phyloP scores from a whole-genome alignment of 169 alveolate genomes.

The Plasmodium relictum region DNA sequence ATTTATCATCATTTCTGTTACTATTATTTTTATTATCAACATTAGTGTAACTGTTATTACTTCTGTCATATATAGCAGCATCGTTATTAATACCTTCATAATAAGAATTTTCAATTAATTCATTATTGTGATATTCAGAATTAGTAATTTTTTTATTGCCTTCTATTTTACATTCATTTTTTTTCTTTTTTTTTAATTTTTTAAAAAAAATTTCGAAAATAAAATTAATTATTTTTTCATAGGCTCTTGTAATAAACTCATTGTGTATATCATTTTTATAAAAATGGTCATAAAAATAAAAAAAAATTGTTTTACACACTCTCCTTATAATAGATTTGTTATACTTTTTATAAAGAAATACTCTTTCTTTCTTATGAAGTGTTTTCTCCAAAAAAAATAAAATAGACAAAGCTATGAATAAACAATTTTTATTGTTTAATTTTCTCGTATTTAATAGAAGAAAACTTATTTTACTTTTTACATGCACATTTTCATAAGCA shows the following conservation, averaged over 20 bases:
- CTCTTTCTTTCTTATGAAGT: slow-evolving; percentile 17
- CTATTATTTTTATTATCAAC: not conserved
- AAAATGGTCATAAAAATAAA: slow-evolving; percentile 70
- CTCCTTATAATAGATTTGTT: slow-evolving; percentile 19
- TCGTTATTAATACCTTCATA: not conserved
- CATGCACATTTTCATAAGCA: slow-evolving; percentile 27
- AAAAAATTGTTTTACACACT: slow-evolving; percentile 40
- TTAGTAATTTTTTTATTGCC: not conserved
- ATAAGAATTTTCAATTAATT: not conserved
- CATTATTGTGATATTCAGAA: not conserved
- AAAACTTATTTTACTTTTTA: slow-evolving; percentile 42
- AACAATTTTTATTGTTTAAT: slow-evolving; percentile 44
- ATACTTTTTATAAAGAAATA: slow-evolving; percentile 18
- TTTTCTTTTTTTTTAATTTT: not conserved
- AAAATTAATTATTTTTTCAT: slow-evolving; percentile 29
- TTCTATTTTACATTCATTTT: not conserved
- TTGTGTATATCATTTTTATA: slow-evolving; percentile 39
- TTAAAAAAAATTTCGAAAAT: slow-evolving; percentile 17
- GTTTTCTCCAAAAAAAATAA: slow-evolving; percentile 36
- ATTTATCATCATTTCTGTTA: not conserved
- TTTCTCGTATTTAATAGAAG: slow-evolving; percentile 47
- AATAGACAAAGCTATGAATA: slow-evolving; percentile 49
- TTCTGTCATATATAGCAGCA: not conserved
- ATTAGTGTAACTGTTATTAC: not conserved
- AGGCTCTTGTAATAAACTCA: slow-evolving; percentile 27